Evolutionary conservation across 208 protist species (phyloP).

Genomic region (Crithidia bombi): DNA sequence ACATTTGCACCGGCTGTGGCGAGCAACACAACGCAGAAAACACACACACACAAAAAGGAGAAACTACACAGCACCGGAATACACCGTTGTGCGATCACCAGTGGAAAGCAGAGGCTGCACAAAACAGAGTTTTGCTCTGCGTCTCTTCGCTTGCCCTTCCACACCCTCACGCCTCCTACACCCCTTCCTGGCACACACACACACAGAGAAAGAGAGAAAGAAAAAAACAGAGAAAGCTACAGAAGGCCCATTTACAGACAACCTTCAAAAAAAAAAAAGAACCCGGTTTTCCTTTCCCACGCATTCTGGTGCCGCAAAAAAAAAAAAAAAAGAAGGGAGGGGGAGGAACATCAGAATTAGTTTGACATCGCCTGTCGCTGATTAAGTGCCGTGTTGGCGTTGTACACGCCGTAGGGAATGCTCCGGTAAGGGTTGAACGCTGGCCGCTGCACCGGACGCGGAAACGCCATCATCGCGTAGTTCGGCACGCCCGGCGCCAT

Average conservation of each 20-base stretch:
- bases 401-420: constrained; percentile 7
- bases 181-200: background rate
- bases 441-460: background rate
- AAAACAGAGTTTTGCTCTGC: too few relatives aligned
- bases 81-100: too few relatives aligned
- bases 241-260: background rate
- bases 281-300: background rate
- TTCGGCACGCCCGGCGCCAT: background rate
- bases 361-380: background rate
- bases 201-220: constrained; percentile 10
- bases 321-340: constrained; percentile 10
- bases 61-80: too few relatives aligned
- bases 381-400: background rate
- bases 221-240: background rate
- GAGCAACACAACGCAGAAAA: too few relatives aligned
- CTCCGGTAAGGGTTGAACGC: background rate
- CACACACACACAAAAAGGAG: too few relatives aligned
- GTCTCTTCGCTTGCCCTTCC: too few relatives aligned
- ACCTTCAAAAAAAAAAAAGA: background rate
- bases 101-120: too few relatives aligned
- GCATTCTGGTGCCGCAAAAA: background rate
- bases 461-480: background rate
- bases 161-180: too few relatives aligned
- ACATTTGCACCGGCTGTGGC: too few relatives aligned
- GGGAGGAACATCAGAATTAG: background rate